Base-by-base conservation (phyloP, 192 early-diverging fungal genomes). In the Gaertneriomyces semiglobifer region DNA sequence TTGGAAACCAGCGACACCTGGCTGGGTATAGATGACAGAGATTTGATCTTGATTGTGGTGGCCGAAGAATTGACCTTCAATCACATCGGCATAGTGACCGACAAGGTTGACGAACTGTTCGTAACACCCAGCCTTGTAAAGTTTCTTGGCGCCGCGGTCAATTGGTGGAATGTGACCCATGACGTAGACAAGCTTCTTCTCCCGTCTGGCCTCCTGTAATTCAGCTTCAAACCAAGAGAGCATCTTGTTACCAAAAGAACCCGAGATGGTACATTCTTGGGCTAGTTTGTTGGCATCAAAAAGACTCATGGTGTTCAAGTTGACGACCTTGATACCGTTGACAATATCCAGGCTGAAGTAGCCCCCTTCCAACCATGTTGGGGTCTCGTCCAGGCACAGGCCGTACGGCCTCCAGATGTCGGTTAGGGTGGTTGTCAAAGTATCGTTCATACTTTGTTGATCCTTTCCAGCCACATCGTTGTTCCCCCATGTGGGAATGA, bases 401-500 rank as follows among this genome's bases (percentile, higher is more conserved):
- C 47, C 42, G 53, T 53, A 58, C 4, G 66, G 62, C 11, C 10
- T 59, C 73, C 69, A 74, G 53, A 71, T 53, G 7, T 68, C 12
- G 20, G 68, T 65, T 5, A 74, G 47, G 58, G 18, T 71, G 45
- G 63, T 44, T n/a, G 71, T 58, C 7, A 70, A 11, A n/a, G 66
- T 61, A 41, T 58, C 66, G 67, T 5, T 18, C 53, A 74, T 53
- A 25, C 48, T 53, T 43, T 71, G 58, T 60, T 74, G 62, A 33
- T 59, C 54, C 18, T 71, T 20, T 5, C 38, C 55, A 33, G 25
- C 25, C 52, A 53, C 50, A 50, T 74, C 73, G 62, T 74, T 74
- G 55, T 74, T 71, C 3, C 73, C 73, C n/a, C 51, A 63, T 4
- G 66, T 74, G 14, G 73, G 73, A 18, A 71, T 65, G 53, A 72